A percentile compares a stretch with the other conserved stretches of the same genome.
These are phyloP conservation scores for Saturnispora gosingensis DNA, from an alignment of 805 yeast genomes.

Conservation along the genomic window DNA sequence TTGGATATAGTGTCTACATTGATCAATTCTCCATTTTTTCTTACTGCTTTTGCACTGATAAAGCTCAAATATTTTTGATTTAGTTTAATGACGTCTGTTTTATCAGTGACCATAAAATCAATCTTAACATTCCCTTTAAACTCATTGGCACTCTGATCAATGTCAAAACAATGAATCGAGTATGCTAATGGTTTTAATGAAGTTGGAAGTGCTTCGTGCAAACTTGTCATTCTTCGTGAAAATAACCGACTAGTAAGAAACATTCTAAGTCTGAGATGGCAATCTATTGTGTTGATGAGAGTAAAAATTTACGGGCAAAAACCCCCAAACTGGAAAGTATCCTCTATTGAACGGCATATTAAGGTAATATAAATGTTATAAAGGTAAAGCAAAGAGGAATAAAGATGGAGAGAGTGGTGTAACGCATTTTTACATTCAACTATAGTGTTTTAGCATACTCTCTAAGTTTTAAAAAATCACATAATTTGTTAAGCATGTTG, in stretches of 20 bases:
- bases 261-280: background rate
- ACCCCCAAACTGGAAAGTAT: background rate
- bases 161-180: slow-evolving; percentile 49
- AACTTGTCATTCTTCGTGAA: slow-evolving; percentile 23
- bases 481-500: background rate
- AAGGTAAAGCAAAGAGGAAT: background rate
- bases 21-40: slow-evolving; percentile 16
- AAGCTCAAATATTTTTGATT: slow-evolving; percentile 38
- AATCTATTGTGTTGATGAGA: background rate
- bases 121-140: slow-evolving; percentile 42
- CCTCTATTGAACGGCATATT: background rate
- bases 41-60: slow-evolving; percentile 16
- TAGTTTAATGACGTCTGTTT: slow-evolving; percentile 37
- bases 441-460: background rate
- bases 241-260: background rate
- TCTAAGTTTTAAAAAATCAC: background rate
- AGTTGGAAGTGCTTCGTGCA: slow-evolving; percentile 36
- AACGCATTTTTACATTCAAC: background rate
- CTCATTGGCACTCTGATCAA: slow-evolving; percentile 39
- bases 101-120: slow-evolving; percentile 34
- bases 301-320: background rate
- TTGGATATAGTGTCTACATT: slow-evolving; percentile 17
- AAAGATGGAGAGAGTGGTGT: background rate
- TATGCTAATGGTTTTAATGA: slow-evolving; percentile 69
- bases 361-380: no score